Base-by-base conservation (phyloP, 164 flowering plant species). In the Vitis rotundifolia region DNA sequence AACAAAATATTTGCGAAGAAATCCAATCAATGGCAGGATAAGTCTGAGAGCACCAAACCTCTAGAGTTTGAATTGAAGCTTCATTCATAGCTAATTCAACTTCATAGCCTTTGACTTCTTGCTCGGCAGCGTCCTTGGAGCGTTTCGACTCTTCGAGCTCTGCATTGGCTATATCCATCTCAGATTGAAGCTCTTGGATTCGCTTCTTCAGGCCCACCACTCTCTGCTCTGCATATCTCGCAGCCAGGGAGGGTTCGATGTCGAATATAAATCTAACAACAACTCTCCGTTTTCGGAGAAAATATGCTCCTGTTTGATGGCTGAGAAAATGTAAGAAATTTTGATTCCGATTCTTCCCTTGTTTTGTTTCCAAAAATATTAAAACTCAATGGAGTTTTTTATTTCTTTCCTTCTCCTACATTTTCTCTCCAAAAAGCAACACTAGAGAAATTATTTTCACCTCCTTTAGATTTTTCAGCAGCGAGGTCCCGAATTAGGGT, bases 401-500 rank as follows among this genome's bases (percentile, higher is more conserved):
- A 51, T 59, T 57, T 47, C 19, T 19, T 14, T 44, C 12, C 12
- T 63, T 26, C 56, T 63, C 13, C 69, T 26, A 14, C 52, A n/a
- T 51, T 65, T 68, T 65, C 70, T 65, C 60, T 61, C 57, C 61
- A 64, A 75, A 64, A 50, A 9, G n/a, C 11, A 69, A 59, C 61
- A 22, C 11, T 12, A 11, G 49, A 37, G 10, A 11, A 31, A 51
- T 15, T 14, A 14, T 44, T 31, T 31, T 61, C 49, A 90, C 96
- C 96, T 87, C 89, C 91, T 65, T 82, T 86, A 31, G 91, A 89
- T 70, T 84, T 89, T 59, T 88, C 94, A 3, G 91, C 51, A 9
- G 88, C 88, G 71, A 86, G 82, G 51, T 82, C 88, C 51, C 94
- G 94, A 68, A 93, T 88, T 28, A 91, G 83, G 26, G 82, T 74